phyloP scores from a whole-genome alignment of 352 stramenopile species.

The Pythium phragmiticola region DNA sequence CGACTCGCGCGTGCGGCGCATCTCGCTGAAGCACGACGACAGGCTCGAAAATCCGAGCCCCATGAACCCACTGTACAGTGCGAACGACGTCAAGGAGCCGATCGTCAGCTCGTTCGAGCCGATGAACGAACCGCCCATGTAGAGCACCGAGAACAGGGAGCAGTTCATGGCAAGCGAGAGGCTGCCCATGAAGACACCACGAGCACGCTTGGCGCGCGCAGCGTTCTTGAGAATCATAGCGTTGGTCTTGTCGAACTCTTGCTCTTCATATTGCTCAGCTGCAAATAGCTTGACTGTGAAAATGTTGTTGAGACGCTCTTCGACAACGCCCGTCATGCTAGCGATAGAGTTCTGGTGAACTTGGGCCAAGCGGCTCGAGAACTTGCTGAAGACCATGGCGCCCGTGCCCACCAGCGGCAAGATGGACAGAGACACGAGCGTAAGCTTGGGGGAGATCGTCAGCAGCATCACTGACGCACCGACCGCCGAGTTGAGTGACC shows the following conservation, averaged over 20 bases:
- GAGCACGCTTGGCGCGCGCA: slow-evolving; percentile 67
- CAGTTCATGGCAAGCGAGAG: slow-evolving; percentile 88
- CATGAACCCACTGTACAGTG: slow-evolving; percentile 91
- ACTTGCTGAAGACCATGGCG: slow-evolving; percentile 84
- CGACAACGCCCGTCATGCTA: slow-evolving; percentile 73
- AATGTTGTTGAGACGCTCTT: slow-evolving; percentile 89
- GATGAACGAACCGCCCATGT: slow-evolving; percentile 88
- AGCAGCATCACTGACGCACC: slow-evolving; percentile 89
- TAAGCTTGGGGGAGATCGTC: slow-evolving; percentile 88
- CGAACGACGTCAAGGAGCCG: slow-evolving; percentile 88
- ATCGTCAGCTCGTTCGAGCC: slow-evolving; percentile 86
- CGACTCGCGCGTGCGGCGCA: slow-evolving; percentile 72
- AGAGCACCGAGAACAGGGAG: slow-evolving; percentile 90
- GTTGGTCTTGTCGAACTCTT: slow-evolving; percentile 71
- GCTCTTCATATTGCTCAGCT: slow-evolving; percentile 66
- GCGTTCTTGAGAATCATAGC: slow-evolving; percentile 63
- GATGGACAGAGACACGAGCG: slow-evolving; percentile 84
- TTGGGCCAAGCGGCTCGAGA: slow-evolving; percentile 74
- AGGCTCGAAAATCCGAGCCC: slow-evolving; percentile 87
- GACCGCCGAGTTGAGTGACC: slow-evolving; percentile 87
- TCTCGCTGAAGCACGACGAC: slow-evolving; percentile 79
- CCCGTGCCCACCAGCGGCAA: slow-evolving; percentile 74
- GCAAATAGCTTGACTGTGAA: slow-evolving; percentile 89
- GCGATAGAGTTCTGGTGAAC: slow-evolving; percentile 79
- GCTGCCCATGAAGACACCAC: slow-evolving; percentile 88